Percentiles rank a stretch among this genome's conserved stretches.
Conservation (phyloP, 2,329 filamentous ascomycete species). For the Microsporum audouinii region DNA sequence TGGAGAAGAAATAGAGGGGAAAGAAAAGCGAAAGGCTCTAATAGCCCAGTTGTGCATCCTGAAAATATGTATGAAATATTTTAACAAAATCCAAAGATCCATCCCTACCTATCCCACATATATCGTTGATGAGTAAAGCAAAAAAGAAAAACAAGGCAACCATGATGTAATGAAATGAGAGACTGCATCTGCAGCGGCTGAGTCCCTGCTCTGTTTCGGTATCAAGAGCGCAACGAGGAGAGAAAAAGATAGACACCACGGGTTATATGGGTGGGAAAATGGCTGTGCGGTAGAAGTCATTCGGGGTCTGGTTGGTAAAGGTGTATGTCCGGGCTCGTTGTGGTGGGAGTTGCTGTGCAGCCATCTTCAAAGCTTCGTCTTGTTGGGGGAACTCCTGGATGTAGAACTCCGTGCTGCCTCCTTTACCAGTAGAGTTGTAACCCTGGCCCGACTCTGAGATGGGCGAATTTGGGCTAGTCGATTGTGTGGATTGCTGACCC, state of each 20-base stretch:
- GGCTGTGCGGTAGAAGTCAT: slow-evolving; percentile 21
- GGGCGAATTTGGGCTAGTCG: slow-evolving; percentile 23
- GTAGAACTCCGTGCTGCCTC: slow-evolving; percentile 29
- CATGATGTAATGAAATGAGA: background rate
- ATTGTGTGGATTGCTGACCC: slow-evolving; percentile 19
- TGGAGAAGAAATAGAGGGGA: background rate
- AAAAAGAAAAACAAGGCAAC: background rate
- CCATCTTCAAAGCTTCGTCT: slow-evolving; percentile 32
- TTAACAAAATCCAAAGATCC: background rate
- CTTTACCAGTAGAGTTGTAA: slow-evolving; percentile 16
- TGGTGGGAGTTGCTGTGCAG: slow-evolving; percentile 32
- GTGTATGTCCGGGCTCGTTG: slow-evolving; percentile 35
- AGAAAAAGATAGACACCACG: background rate
- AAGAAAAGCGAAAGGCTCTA: background rate
- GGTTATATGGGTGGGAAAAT: slow-evolving; percentile 1
- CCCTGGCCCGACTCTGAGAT: slow-evolving; percentile 13
- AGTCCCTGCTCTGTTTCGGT: background rate
- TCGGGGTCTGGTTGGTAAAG: slow-evolving; percentile 34
- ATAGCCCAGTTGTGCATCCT: background rate
- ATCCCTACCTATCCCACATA: background rate
- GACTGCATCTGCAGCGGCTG: background rate
- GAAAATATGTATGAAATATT: background rate
- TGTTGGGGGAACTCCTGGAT: slow-evolving; percentile 38
- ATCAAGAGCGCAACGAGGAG: background rate
- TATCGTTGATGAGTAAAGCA: background rate